These are phyloP conservation scores for Avena insularis DNA, from an alignment of 176 grass and related monocot species.

Conservation along the genomic window DNA sequence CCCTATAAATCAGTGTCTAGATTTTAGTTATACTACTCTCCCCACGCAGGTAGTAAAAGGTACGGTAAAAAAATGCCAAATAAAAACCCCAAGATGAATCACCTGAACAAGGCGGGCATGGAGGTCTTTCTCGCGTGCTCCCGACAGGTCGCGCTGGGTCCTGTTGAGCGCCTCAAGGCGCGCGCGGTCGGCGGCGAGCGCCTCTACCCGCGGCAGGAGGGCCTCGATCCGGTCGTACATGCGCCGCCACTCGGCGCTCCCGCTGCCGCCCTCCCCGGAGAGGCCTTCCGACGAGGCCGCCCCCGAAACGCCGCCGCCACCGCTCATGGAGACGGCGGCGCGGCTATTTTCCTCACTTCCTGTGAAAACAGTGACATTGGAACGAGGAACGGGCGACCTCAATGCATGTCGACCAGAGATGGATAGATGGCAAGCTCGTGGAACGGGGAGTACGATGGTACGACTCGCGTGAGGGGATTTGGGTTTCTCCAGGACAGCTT, in stretches of 20 bases:
- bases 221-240: conserved; percentile 31
- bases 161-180: conserved; percentile 39
- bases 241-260: conserved; percentile 9
- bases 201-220: conserved; percentile 42
- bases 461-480: neutral
- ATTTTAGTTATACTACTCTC: too few relatives aligned
- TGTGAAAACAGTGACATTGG: neutral
- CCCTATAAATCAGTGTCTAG: too few relatives aligned
- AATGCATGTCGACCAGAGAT: neutral
- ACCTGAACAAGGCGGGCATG: conserved; percentile 8
- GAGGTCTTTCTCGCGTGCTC: neutral
- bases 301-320: neutral
- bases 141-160: conserved; percentile 6
- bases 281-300: neutral
- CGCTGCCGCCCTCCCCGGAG: neutral
- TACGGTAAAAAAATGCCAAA: too few relatives aligned
- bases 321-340: conserved; percentile 14
- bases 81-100: neutral
- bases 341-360: neutral
- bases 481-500: neutral
- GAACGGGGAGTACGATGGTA: neutral
- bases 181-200: conserved; percentile 28
- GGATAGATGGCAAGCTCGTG: neutral
- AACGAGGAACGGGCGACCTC: neutral
- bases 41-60: too few relatives aligned